phyloP scores from a whole-genome alignment of 164 flowering plant species.

The Aristolochia californica region DNA sequence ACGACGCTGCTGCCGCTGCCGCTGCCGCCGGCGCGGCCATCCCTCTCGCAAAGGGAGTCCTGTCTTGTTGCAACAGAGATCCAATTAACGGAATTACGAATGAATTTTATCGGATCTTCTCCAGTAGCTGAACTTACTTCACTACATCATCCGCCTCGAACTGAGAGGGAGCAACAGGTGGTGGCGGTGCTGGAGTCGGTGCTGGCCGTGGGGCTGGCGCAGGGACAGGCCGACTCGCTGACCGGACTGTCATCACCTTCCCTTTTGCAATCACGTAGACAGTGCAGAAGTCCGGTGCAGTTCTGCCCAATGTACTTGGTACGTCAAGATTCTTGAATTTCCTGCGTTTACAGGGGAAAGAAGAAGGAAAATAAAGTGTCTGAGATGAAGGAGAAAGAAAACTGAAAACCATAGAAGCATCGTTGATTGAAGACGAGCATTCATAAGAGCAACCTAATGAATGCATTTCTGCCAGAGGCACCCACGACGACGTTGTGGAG shows the following conservation, averaged over 20 bases:
- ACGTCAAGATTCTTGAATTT: slow-evolving; percentile 50
- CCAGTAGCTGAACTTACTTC: too few relatives aligned
- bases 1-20: too few relatives aligned
- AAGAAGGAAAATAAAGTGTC: background rate
- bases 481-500: slow-evolving; percentile 54
- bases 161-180: too few relatives aligned
- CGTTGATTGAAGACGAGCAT: too few relatives aligned
- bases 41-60: too few relatives aligned
- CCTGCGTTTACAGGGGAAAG: slow-evolving; percentile 19
- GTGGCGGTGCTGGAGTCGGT: slow-evolving; percentile 4
- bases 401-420: too few relatives aligned
- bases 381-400: background rate
- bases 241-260: slow-evolving; percentile 30
- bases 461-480: slow-evolving; percentile 42
- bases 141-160: too few relatives aligned
- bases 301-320: slow-evolving; percentile 28
- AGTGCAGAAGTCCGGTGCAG: slow-evolving; percentile 66
- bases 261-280: slow-evolving; percentile 66
- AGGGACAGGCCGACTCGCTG: slow-evolving; percentile 34
- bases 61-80: too few relatives aligned
- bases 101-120: too few relatives aligned
- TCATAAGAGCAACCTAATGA: slow-evolving; percentile 27
- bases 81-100: too few relatives aligned
- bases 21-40: too few relatives aligned
- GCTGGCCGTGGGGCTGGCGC: slow-evolving; percentile 31